Evolutionary conservation across 805 yeast genomes (phyloP).

Genomic region (Phaffomyces antillensis): DNA sequence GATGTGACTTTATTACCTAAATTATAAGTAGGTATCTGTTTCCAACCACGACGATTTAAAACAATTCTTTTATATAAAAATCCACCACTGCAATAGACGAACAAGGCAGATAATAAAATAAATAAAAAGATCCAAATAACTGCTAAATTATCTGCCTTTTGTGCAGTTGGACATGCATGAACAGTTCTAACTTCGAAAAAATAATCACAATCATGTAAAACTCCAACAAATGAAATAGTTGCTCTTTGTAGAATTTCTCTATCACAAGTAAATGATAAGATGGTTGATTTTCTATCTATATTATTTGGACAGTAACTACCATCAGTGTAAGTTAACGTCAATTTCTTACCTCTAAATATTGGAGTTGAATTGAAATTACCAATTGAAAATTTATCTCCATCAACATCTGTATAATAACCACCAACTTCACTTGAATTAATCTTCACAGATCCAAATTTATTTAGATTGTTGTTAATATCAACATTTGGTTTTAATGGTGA

Average conservation of each 20-base stretch:
- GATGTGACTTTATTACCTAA: constrained; percentile 20
- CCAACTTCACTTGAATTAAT: constrained; percentile 42
- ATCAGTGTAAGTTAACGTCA: constrained; percentile 60
- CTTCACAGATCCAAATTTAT: constrained; percentile 8
- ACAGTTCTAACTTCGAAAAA: constrained; percentile 79
- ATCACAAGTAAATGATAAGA: constrained; percentile 73
- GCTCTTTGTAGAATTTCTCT: constrained; percentile 63
- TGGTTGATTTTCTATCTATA: constrained; percentile 50
- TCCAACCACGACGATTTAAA: constrained; percentile 30
- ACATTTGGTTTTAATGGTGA: constrained; percentile 34
- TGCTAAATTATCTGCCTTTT: constrained; percentile 55
- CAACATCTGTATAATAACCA: constrained; percentile 45
- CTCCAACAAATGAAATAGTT: constrained; percentile 61
- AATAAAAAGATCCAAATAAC: constrained; percentile 59
- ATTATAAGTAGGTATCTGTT: constrained; percentile 26
- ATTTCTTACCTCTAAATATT: constrained; percentile 60
- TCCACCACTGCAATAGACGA: constrained; percentile 38
- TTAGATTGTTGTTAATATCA: constrained; percentile 22
- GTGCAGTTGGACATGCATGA: constrained; percentile 80
- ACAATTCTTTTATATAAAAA: constrained; percentile 28
- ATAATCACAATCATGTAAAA: constrained; percentile 69
- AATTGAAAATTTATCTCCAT: constrained; percentile 42
- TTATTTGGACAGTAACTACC: constrained; percentile 62
- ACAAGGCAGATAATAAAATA: constrained; percentile 36
- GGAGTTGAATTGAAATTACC: constrained; percentile 61